Percentiles rank a stretch among this genome's conserved stretches.
Conservation (phyloP, 225 moss, liverwort and hornwort species). For the Asterella californica region DNA sequence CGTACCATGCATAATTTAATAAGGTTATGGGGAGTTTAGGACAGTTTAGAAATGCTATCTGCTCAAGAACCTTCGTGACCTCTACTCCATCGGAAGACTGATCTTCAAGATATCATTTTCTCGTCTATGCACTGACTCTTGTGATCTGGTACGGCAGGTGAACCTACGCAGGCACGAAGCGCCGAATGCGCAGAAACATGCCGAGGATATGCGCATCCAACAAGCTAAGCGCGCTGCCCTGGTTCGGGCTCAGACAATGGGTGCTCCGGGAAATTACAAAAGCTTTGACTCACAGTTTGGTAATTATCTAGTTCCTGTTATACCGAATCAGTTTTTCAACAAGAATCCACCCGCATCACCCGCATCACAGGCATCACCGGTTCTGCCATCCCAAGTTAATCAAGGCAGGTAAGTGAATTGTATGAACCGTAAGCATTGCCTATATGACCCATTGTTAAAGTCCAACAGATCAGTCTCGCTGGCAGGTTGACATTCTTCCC, state of each 20-base stretch:
- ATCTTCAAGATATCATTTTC: background rate
- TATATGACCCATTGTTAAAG: no score
- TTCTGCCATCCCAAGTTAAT: slow-evolving; percentile 21
- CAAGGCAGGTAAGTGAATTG: slow-evolving; percentile 12
- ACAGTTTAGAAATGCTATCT: background rate
- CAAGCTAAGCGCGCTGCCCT: slow-evolving; percentile 63
- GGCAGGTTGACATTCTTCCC: no score
- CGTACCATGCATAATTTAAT: no score
- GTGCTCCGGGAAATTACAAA: slow-evolving; percentile 80
- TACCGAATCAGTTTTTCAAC: slow-evolving; percentile 80
- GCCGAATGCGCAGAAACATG: slow-evolving; percentile 45
- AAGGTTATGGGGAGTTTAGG: background rate
- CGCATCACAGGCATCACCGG: slow-evolving; percentile 4
- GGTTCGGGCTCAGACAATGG: slow-evolving; percentile 62
- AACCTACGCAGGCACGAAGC: slow-evolving; percentile 71
- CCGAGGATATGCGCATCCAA: slow-evolving; percentile 51
- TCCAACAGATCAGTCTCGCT: no score
- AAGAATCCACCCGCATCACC: slow-evolving; percentile 45
- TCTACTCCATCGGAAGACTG: background rate
- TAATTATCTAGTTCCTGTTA: slow-evolving; percentile 85
- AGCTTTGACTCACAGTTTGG: slow-evolving; percentile 79
- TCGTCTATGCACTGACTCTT: background rate
- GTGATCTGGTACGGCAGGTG: slow-evolving; percentile 18
- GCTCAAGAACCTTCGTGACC: background rate
- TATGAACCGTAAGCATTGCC: no score